Percentiles rank a stretch among this genome's conserved stretches.
phyloP scores from a whole-genome alignment of 305 asterid species.

The Solanum hybrid region DNA sequence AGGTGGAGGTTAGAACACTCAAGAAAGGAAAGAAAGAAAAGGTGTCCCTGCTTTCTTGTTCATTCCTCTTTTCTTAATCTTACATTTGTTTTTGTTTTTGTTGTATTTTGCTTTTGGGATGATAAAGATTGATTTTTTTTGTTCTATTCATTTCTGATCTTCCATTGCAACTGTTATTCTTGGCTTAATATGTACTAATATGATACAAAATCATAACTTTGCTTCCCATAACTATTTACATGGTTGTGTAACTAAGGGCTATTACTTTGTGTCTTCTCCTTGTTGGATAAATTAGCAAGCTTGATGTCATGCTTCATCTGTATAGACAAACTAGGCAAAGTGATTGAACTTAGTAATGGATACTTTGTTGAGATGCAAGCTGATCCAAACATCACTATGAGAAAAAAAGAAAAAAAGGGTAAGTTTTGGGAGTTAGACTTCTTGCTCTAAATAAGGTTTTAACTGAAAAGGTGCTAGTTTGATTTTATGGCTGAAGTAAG shows the following conservation, averaged over 20 bases:
- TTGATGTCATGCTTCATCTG: background rate
- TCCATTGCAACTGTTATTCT: background rate
- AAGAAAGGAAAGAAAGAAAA: constrained; percentile 42
- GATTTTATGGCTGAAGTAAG: too few relatives aligned
- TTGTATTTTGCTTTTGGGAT: background rate
- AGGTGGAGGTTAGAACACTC: constrained; percentile 22
- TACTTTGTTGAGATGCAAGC: too few relatives aligned
- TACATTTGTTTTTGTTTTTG: background rate
- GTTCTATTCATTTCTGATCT: background rate
- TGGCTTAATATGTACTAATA: background rate
- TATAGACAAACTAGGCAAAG: background rate
- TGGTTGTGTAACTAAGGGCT: background rate
- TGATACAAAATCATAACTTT: background rate
- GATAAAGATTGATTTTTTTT: background rate
- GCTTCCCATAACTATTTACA: background rate
- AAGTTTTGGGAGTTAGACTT: too few relatives aligned
- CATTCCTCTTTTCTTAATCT: background rate
- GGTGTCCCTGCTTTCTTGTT: constrained; percentile 21
- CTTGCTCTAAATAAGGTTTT: too few relatives aligned
- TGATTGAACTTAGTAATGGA: background rate
- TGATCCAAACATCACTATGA: too few relatives aligned
- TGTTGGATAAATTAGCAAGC: background rate
- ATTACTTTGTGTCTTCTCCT: background rate
- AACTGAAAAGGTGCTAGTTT: too few relatives aligned
- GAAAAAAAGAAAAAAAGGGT: too few relatives aligned